phyloP scores from a whole-genome alignment of 805 yeast genomes.

The Grigorovia yakushimaensis region DNA sequence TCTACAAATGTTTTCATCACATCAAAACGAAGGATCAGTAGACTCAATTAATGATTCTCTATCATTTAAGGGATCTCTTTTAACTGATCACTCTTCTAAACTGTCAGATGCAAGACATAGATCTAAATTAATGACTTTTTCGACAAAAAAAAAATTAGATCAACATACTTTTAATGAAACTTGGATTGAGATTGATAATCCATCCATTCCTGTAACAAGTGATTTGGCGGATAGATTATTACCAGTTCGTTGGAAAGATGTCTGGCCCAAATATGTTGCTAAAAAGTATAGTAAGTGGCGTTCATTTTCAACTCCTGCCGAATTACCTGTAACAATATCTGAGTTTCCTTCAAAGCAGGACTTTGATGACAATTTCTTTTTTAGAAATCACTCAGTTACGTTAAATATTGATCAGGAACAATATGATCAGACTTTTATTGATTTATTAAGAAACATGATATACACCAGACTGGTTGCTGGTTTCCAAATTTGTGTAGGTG shows the following conservation, averaged over 20 bases:
- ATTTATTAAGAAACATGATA: constrained; percentile 77
- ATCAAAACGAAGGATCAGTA: background rate
- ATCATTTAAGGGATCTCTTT: constrained; percentile 8
- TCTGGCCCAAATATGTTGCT: constrained; percentile 64
- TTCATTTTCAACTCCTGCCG: constrained; percentile 87
- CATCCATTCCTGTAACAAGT: constrained; percentile 55
- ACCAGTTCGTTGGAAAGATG: constrained; percentile 88
- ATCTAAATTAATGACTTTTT: constrained; percentile 3
- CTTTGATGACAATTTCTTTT: constrained; percentile 61
- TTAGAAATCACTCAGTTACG: constrained; percentile 74
- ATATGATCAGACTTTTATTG: constrained; percentile 41
- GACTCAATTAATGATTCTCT: constrained; percentile 2
- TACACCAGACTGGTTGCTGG: constrained; percentile 75
- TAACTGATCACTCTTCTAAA: constrained; percentile 9
- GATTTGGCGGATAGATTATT: constrained; percentile 47
- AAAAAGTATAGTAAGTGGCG: constrained; percentile 80
- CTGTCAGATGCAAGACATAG: background rate
- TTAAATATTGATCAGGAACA: constrained; percentile 47
- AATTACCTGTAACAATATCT: constrained; percentile 73
- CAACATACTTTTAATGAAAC: constrained; percentile 16
- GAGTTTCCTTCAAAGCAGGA: constrained; percentile 65
- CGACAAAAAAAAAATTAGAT: constrained; percentile 2
- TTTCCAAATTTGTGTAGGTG: constrained; percentile 80
- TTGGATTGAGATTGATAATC: constrained; percentile 64
- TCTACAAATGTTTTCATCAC: constrained; percentile 5